A percentile compares a stretch with the other conserved stretches of the same genome.
Evolutionary conservation across 176 grass and related monocot species (phyloP).

Genomic region (Oryza glumipatula): DNA sequence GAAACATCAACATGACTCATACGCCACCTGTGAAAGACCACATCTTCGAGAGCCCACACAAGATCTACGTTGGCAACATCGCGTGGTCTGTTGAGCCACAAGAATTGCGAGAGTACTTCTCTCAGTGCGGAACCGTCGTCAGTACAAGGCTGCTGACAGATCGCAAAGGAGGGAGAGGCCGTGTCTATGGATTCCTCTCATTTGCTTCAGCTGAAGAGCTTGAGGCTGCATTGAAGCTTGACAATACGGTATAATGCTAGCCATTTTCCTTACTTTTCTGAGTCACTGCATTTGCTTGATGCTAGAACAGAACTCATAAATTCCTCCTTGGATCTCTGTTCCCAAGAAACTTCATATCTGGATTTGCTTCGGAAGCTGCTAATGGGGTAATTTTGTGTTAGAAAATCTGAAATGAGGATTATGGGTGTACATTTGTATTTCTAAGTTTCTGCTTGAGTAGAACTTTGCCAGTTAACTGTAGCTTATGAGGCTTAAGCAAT

Average conservation of each 20-base stretch:
- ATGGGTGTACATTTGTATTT: background rate
- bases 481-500: background rate
- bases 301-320: background rate
- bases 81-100: slow-evolving; percentile 67
- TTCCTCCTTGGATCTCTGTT: background rate
- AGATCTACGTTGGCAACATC: slow-evolving; percentile 78
- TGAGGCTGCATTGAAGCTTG: slow-evolving; percentile 48
- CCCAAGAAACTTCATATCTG: background rate
- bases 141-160: slow-evolving; percentile 66
- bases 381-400: background rate
- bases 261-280: slow-evolving; percentile 16
- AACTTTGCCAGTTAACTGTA: background rate
- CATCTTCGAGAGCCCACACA: slow-evolving; percentile 70
- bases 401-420: background rate
- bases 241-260: slow-evolving; percentile 50
- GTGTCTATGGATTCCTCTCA: slow-evolving; percentile 71
- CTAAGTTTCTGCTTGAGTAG: background rate
- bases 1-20: slow-evolving; percentile 43
- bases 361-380: background rate
- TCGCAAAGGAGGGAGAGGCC: slow-evolving; percentile 68
- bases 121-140: slow-evolving; percentile 61
- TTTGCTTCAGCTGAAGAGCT: slow-evolving; percentile 67
- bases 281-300: background rate
- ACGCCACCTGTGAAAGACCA: slow-evolving; percentile 60
- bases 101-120: slow-evolving; percentile 66